Base-by-base conservation (phyloP, 2,329 filamentous ascomycete genomes). In the Aspergillus eucalypticola region DNA sequence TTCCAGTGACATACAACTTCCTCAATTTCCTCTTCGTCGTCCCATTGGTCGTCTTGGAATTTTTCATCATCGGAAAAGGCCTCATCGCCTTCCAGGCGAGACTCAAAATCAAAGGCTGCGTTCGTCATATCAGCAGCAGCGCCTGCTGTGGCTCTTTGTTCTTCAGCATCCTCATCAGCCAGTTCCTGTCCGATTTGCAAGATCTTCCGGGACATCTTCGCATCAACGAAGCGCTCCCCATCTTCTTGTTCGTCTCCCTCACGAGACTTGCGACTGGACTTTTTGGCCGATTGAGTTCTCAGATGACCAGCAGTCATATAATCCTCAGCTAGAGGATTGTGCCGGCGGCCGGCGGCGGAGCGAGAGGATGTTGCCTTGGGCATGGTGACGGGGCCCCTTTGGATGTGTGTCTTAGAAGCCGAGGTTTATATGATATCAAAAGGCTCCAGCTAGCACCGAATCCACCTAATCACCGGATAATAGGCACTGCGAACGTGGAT, bases 271-370 rank as follows among this genome's bases (percentile, higher is more conserved):
- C 83, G 81, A 76, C 88, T 89, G 67, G 84, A 83, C 80, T 91
- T 91, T 70, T 82, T 83, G 67, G 88, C 88, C 29, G 86, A 83
- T 82, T 93, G 88, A 74, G 87, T 87, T 79, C 93, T 86, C 71
- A 94, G 75, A 66, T 88, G 81, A 62, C 88, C 83, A 60, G 88
- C 84, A 67, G 91, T 83, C 68, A 89, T 78, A 73, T 98, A 83
- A 71, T 98, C 95, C 72, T 96, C 90, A 69, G 94, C 90, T 61
- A 99, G 89, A 42, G 94, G 93, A 68, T 96, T 96, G 79, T 97
- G 94, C 66, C 91, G 88, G 71, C 89, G 87, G 62, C 82, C 82
- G 60, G 69, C 73, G 83, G 86, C 66, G 75, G 79, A 60, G 82
- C 82, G 66, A 77, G 80, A 66, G 81, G 85, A 84, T 27, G 82